These are phyloP conservation scores for Diplodia corticola DNA, from an alignment of 2,329 filamentous ascomycete species.

Conservation along the genomic window DNA sequence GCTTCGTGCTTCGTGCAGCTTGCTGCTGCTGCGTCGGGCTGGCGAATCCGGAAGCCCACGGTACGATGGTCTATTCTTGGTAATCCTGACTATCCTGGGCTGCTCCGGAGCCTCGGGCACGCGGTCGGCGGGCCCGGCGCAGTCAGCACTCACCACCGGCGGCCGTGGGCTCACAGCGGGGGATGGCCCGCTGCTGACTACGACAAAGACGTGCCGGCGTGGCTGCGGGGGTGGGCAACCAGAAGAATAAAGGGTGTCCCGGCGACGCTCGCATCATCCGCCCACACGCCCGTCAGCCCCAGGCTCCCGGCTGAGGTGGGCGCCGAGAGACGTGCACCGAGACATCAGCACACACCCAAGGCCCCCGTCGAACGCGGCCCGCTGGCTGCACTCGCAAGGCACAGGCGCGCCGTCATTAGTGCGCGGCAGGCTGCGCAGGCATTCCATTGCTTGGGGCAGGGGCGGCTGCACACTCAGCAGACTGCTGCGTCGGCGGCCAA, in stretches of 20 bases:
- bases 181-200: neutral
- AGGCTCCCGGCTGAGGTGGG: neutral
- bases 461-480: neutral
- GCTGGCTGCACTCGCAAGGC: constrained; percentile 12
- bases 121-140: neutral
- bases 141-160: neutral
- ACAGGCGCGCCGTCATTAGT: constrained; percentile 9
- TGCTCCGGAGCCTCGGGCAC: neutral
- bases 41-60: constrained; percentile 7
- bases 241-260: neutral
- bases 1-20: neutral
- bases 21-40: neutral
- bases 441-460: neutral
- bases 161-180: too few species aligned
- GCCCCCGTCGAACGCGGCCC: neutral
- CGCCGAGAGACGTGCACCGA: neutral
- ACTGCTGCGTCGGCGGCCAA: neutral
- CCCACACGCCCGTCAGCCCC: neutral
- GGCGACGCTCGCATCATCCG: neutral
- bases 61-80: neutral
- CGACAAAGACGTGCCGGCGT: neutral
- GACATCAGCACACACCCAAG: neutral
- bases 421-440: neutral
- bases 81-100: neutral
- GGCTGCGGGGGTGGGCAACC: neutral